Percentiles rank a stretch among this genome's conserved stretches.
Evolutionary conservation across 345 rosid genomes (phyloP).

Genomic region (Gossypium ekmanianum): DNA sequence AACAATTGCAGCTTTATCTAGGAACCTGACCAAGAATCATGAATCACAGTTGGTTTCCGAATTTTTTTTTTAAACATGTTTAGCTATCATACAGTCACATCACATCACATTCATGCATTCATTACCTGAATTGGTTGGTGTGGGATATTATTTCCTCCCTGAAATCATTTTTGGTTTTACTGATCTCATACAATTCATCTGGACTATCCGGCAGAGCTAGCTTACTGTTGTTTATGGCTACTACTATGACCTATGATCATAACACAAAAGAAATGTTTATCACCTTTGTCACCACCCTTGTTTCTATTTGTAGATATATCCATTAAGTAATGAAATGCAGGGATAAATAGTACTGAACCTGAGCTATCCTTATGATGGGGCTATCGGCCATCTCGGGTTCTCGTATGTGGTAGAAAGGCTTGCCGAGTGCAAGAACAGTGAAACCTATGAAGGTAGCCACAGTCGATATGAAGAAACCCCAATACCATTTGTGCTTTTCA

Average conservation of each 20-base stretch:
- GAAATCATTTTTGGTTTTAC: conserved; percentile 21
- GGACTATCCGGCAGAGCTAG: conserved; percentile 33
- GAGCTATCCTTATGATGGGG: conserved; percentile 34
- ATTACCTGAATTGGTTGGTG: conserved; percentile 51
- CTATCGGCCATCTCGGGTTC: conserved; percentile 23
- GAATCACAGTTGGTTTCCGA: background rate
- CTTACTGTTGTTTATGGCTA: conserved; percentile 38
- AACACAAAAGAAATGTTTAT: background rate
- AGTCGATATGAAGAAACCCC: conserved; percentile 43
- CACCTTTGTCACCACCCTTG: background rate
- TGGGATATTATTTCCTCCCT: conserved; percentile 29
- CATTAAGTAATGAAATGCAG: background rate
- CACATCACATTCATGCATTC: background rate
- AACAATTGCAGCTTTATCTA: conserved; percentile 44
- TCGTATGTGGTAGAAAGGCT: conserved; percentile 36
- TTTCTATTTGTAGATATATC: background rate
- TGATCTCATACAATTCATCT: conserved; percentile 36
- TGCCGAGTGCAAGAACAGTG: conserved; percentile 36
- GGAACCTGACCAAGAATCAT: conserved; percentile 23
- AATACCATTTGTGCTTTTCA: conserved; percentile 34
- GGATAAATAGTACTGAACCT: conserved; percentile 16
- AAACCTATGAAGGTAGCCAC: conserved; percentile 31
- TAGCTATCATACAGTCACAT: background rate
- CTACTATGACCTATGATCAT: conserved; percentile 28
- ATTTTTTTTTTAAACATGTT: background rate